Base-by-base conservation (phyloP, 371 early-diverging fungal species). In the Mortierella sp. region DNA sequence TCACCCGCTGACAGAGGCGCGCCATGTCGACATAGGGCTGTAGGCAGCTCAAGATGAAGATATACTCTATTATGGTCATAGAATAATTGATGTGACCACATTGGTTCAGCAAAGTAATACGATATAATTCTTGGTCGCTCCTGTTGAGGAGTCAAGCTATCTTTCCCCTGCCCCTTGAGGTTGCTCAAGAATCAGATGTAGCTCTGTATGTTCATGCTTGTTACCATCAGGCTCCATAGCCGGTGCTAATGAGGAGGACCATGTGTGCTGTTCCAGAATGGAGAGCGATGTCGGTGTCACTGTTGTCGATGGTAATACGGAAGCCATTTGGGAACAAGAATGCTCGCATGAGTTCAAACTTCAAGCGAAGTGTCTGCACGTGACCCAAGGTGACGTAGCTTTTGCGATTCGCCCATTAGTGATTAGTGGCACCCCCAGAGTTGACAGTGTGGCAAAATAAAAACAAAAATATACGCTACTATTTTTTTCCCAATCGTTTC, bases 141-240 rank as follows among this genome's bases (percentile, higher is more conserved):
- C n/a, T n/a, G n/a, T n/a, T n/a, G n/a, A n/a, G n/a, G n/a, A n/a
- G n/a, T n/a, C n/a, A n/a, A n/a, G n/a, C n/a, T n/a, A n/a, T n/a
- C n/a, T n/a, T n/a, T n/a, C n/a, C n/a, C n/a, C n/a, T n/a, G n/a
- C n/a, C n/a, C n/a, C n/a, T n/a, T n/a, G n/a, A n/a, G n/a, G n/a
- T n/a, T n/a, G n/a, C n/a, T n/a, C n/a, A n/a, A n/a, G n/a, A n/a
- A n/a, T n/a, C n/a, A n/a, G n/a, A n/a, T n/a, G n/a, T n/a, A n/a
- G n/a, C n/a, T n/a, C n/a, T n/a, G n/a, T n/a, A n/a, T n/a, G n/a
- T n/a, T n/a, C n/a, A n/a, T n/a, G n/a, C n/a, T 15, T 28, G 37
- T 59, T 75, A 75, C 76, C 78, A 23, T 76, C 70, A 15, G 70
- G 59, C 46, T 64, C 70, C 65, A 76, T 70, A 28, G 64, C 30